A percentile compares a stretch with the other conserved stretches of the same genome.
These are phyloP conservation scores for Chrysoporthe cubensis DNA, from an alignment of 2,329 filamentous ascomycete genomes.

Conservation along the genomic window DNA sequence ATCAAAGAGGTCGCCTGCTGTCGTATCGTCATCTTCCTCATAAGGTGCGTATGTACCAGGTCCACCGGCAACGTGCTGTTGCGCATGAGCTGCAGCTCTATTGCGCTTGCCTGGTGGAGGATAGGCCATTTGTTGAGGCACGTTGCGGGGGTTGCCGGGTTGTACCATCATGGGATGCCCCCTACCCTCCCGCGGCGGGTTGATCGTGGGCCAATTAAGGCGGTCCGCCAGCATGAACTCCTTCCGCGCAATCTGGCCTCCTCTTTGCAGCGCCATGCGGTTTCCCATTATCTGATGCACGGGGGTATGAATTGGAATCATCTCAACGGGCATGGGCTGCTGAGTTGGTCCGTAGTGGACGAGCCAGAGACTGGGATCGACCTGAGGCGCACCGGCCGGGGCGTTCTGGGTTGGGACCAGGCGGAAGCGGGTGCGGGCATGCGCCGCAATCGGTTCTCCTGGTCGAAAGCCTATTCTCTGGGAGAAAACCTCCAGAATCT, in stretches of 20 bases:
- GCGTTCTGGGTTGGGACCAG: slow-evolving; percentile 70
- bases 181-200: slow-evolving; percentile 62
- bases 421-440: slow-evolving; percentile 84
- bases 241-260: slow-evolving; percentile 83
- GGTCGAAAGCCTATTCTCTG: slow-evolving; percentile 81
- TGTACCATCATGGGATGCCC: slow-evolving; percentile 56
- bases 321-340: slow-evolving; percentile 71
- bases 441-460: slow-evolving; percentile 74
- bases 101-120: slow-evolving; percentile 61
- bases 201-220: slow-evolving; percentile 85
- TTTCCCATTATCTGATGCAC: slow-evolving; percentile 64
- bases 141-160: slow-evolving; percentile 49
- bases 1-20: slow-evolving; percentile 87
- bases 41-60: slow-evolving; percentile 43
- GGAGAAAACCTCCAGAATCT: slow-evolving; percentile 89
- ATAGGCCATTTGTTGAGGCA: slow-evolving; percentile 67
- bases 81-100: slow-evolving; percentile 48
- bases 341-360: slow-evolving; percentile 83
- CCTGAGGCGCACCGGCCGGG: slow-evolving; percentile 68
- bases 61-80: slow-evolving; percentile 39
- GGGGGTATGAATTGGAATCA: slow-evolving; percentile 67
- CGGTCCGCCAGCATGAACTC: slow-evolving; percentile 94
- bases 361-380: slow-evolving; percentile 86
- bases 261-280: slow-evolving; percentile 67
- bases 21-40: slow-evolving; percentile 90